Evolutionary conservation across 805 yeast genomes (phyloP).

Genomic region (Millerozyma miso): DNA sequence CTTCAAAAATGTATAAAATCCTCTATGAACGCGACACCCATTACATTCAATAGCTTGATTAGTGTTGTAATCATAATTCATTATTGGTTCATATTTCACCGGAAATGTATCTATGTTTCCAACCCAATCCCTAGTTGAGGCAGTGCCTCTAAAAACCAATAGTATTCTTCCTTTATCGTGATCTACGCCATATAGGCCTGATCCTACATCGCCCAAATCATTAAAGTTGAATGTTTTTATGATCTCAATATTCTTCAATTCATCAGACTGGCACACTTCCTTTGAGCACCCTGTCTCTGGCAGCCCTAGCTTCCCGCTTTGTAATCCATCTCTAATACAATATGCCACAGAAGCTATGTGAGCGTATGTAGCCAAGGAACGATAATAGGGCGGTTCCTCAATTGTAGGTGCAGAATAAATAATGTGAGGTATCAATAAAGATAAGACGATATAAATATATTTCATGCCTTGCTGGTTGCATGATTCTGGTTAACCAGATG

Average conservation of each 20-base stretch:
- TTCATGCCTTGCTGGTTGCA: neutral
- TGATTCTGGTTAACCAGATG: neutral
- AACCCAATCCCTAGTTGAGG: conserved; percentile 57
- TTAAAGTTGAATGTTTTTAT: conserved; percentile 38
- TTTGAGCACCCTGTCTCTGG: conserved; percentile 20
- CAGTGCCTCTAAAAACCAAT: conserved; percentile 61
- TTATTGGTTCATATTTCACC: conserved; percentile 43
- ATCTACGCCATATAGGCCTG: conserved; percentile 54
- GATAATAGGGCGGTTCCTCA: conserved; percentile 9
- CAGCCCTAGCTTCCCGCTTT: conserved; percentile 12
- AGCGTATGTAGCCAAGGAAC: conserved; percentile 28
- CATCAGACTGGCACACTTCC: conserved; percentile 17
- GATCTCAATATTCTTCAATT: conserved; percentile 27
- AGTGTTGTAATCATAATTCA: neutral
- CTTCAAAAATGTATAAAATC: conserved; percentile 49
- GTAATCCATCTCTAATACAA: conserved; percentile 30
- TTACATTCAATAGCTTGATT: conserved; percentile 31
- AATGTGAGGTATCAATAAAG: neutral
- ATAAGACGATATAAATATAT: neutral
- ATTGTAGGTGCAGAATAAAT: neutral
- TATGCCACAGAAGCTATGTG: conserved; percentile 33
- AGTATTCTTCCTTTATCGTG: conserved; percentile 38
- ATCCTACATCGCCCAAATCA: conserved; percentile 43
- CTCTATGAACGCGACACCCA: conserved; percentile 59
- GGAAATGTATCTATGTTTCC: conserved; percentile 52